Base-by-base conservation (phyloP, 2,329 filamentous ascomycete genomes). In the Chrysosporium queenslandicum region DNA sequence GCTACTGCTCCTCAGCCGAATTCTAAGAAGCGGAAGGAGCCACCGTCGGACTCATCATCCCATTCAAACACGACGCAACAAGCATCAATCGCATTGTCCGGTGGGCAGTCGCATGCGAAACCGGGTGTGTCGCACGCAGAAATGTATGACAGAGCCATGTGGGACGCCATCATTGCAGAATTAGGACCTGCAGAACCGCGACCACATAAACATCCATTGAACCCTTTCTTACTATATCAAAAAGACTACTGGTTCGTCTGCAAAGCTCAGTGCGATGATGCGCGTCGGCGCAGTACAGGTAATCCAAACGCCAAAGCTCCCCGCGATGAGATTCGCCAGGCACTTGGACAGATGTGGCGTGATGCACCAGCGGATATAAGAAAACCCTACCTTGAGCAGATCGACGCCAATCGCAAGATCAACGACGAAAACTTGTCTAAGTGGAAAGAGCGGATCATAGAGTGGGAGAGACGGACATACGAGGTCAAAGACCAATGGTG, bases 261-360 rank as follows among this genome's bases (percentile, higher is more conserved):
- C 58, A 82, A 82, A 63, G 69, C 77, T 3, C 77, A 85, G 61
- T 85, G 82, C 62, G 82, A 88, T n/a, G 79, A 83, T 49, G 79
- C 78, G n/a, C 79, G 83, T 25, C 77, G 78, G 52, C 73, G 78
- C 2, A 77, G 80, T 29, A 83, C 82, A 48, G 79, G 80, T 9
- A 83, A 84, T 59, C 73, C 81, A 0, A 76, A 79, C 40, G 82
- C 84, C 5, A 94, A 88, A 60, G 78, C 77, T 2, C 72, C 75
- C 1, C 76, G 79, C 39, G 77, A 82, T 61, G 87, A 94, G 63
- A 86, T 97, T 52, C 86, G 92, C 30, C 80, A 83, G 47, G 87
- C 89, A 65, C 80, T 92, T 8, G 90, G 90, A 25, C 84, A 85
- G 64, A 90, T 92, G 83, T 98, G 92, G 92, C 87, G 85, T 60